Evolutionary conservation across 768 basidiomycete species (phyloP), one percentile per base, ranked within the genome.

Genomic region (Amylocystis lapponica): DNA sequence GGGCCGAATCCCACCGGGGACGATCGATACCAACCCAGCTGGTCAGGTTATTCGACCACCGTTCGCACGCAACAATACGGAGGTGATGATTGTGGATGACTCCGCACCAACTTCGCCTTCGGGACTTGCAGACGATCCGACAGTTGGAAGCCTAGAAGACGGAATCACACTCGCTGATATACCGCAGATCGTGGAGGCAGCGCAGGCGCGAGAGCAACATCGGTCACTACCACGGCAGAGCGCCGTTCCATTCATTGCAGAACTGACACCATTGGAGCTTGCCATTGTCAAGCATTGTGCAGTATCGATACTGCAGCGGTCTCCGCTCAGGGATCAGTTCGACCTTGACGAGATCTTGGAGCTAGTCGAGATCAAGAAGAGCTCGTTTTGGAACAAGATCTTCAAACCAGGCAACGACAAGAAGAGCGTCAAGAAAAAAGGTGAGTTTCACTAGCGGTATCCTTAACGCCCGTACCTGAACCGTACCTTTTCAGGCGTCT

Each of bases 331-430:
- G 51, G 87, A 91, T 48, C 78, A 85, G 40, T 81, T 92, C 43
- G 92, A 95, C 52, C 57, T 97, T 52, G 96, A 98, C 48, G 96
- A 99, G 59, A 72, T 98, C 41, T 62, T 97, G 52, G 95, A 98
- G 65, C 70, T 96, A 61, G 79, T 99, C 22, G 94, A 97, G 62
- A 72, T 72, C 17, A 89, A 95, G 74, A 97, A 95, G 72, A 83
- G 79, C 47, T 86, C 86, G 16, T 96, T 96, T 66, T 99, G 93
- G 93, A 87, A 88, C 50, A 91, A 93, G 64, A 64, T 97, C 14
- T 97, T 99, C 71, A 97, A 96, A 63, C 79, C 51, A 2, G 61
- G 76, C 14, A 78, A 76, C 26, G 83, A 93, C 50, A 91, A 95
- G 77, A 94, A 94, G 68, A 84, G 84, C 44, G 79, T 85, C 61